Evolutionary conservation across 1,284 basidiomycete species (phyloP).

Genomic region (Pseudomicrostroma phylloplanum): DNA sequence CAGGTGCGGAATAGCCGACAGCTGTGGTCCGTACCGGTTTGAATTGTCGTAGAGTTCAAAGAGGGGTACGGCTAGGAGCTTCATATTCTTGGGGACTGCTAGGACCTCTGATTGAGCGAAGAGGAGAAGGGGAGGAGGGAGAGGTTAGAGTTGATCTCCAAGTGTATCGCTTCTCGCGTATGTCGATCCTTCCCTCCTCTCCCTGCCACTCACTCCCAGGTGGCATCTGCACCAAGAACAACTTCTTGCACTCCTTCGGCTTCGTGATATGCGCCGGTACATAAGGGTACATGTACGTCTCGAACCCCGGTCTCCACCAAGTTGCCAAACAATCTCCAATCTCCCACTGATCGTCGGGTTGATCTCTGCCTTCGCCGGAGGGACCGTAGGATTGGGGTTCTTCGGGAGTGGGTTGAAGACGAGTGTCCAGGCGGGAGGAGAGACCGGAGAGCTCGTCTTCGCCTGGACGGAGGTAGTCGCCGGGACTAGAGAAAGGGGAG

Average conservation of each 20-base stretch:
- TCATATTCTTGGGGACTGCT: conserved; percentile 97
- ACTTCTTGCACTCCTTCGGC: conserved; percentile 95
- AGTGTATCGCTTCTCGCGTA: background rate
- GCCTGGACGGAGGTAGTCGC: conserved; percentile 93
- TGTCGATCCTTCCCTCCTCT: background rate
- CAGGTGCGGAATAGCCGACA: conserved; percentile 87
- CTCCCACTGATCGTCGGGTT: conserved; percentile 75
- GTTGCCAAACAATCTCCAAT: conserved; percentile 88
- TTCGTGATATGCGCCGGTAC: conserved; percentile 92
- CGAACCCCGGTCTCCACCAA: conserved; percentile 97
- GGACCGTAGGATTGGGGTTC: conserved; percentile 22
- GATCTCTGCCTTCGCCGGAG: conserved; percentile 59
- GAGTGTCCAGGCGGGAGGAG: conserved; percentile 76
- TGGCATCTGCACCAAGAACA: conserved; percentile 91
- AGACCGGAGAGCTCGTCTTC: conserved; percentile 87
- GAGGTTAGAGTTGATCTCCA: background rate
- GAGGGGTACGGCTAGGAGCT: conserved; percentile 79
- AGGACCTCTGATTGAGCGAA: conserved; percentile 68
- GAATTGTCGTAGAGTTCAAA: conserved; percentile 97
- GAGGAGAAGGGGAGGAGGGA: background rate
- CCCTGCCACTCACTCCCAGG: conserved; percentile 51
- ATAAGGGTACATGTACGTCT: conserved; percentile 98
- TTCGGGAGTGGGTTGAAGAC: conserved; percentile 39
- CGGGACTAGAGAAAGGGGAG: conserved; percentile 61
- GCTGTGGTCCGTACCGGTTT: conserved; percentile 73